Evolutionary conservation across 2,329 filamentous ascomycete species (phyloP), one percentile per base, ranked within the genome.

Genomic region (Clonostachys sp.): DNA sequence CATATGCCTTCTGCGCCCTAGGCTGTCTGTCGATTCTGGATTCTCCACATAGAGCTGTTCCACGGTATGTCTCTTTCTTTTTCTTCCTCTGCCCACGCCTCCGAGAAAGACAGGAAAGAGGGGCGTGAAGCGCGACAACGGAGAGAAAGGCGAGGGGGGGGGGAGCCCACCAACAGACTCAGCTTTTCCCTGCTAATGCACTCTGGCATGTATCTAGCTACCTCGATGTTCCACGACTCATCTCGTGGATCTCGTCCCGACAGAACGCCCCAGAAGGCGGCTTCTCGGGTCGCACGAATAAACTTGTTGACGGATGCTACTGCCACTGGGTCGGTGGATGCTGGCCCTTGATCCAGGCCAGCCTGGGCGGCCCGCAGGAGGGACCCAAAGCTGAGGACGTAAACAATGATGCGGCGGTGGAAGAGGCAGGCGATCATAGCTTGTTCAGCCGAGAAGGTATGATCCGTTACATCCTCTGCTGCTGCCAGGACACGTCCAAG

Each of bases 281-380:
- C 35, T 91, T 96, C 61, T 87, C 89, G 39, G 94, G 94, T 51
- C 86, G 94, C 56, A 96, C 92, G 30, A 97, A 97, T 75, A 99
- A 99, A 71, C 78, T 99, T 34, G 94, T 97, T 34, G 94, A 99
- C 66, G 94, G 92, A 42, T 99, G 94, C 71, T 99, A 99, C 72
- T 95, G 89, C 63, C 92, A 96, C 68, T 99, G 94, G 94, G 87
- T 96, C 34, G 94, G 94, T 47, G 88, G 87, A 47, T 97, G 91
- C 71, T 99, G 91, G 89, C 86, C 92, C 42, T 70, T 99, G 54
- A 75, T 97, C 55, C 87, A 96, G 71, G 89, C 89, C 48, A 85
- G 85, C 47, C 70, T 94, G 49, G 78, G 79, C 55, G 80, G 78
- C 30, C 72, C 74, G 47, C 67, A 56, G 58, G 59, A 54, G 50